Evolutionary conservation across 2,329 filamentous ascomycete species (phyloP), one percentile per base, ranked within the genome.

Genomic region (Lasiodiplodia citricola): DNA sequence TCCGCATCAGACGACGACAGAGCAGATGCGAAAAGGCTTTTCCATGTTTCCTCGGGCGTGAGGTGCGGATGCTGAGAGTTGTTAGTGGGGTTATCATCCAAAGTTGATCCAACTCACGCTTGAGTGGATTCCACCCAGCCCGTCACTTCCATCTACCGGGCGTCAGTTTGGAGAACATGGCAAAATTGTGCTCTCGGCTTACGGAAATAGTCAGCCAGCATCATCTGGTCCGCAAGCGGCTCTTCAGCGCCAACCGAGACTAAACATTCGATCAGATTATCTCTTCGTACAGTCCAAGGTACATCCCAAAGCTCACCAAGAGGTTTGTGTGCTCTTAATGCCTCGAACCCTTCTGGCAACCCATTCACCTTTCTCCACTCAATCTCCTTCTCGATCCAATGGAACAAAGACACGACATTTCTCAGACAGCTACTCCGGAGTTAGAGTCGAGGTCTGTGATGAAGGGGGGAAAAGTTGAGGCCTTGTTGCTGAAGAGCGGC

Each of bases 371-470:
- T 88, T 71, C 96, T 88, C 94, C 94, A 98, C 73, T 88, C 86
- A 73, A 93, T 85, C 82, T 99, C 96, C 77, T 93, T 92, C 72
- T 97, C 93, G 66, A 99, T 87, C 69, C 97, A 91, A 75, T 97
- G 91, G 83, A 99, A 98, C 70, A 98, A 85, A 28, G 93, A 92
- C 50, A 98, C 90, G 18, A 92, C 90, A 80, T 99, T 99, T 63
- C 91, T 90, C 63, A 97, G 85, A 75, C 94, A 97, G 79, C 91
- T 94, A 62, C 21, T 37, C 18, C 7, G 11, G 4, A 1, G 28
- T 57, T 7, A 68, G 60, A 56, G 21, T 35, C 14, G 8, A 44
- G 16, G 7, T 44, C 6, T 16, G 16, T 16, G 7, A 2, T 11
- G 31, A 3, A 44, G 38, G 21, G 13, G 18, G 35, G 11, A 1